phyloP scores from a whole-genome alignment of 176 grass and related monocot species.

The Bromus sterilis region DNA sequence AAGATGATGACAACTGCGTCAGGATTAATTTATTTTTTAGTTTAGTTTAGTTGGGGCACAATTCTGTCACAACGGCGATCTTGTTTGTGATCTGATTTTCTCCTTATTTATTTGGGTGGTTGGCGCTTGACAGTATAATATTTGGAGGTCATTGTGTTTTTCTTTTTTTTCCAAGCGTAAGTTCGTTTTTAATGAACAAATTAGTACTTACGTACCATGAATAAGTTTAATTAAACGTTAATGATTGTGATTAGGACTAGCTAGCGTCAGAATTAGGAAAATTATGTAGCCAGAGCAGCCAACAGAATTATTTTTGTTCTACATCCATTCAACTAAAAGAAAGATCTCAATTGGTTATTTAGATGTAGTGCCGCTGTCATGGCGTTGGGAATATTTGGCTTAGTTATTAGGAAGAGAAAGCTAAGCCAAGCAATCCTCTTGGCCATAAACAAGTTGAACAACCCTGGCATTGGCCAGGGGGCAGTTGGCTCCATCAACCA shows the following conservation, averaged over 20 bases:
- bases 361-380: slow-evolving; percentile 6
- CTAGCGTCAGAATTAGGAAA: too few species aligned
- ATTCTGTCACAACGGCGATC: background rate
- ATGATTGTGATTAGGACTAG: too few species aligned
- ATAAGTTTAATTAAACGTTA: background rate
- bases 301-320: background rate
- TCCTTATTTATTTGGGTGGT: background rate
- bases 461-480: slow-evolving; percentile 1
- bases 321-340: background rate
- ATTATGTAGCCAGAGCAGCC: too few species aligned
- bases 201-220: too few species aligned
- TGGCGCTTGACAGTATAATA: background rate
- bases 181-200: background rate
- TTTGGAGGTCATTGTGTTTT: background rate
- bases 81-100: background rate
- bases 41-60: background rate
- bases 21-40: background rate
- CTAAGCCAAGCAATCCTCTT: background rate
- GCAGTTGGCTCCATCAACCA: slow-evolving; percentile 5
- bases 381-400: slow-evolving; percentile 12
- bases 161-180: background rate
- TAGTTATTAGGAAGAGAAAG: slow-evolving; percentile 15
- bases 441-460: slow-evolving; percentile 2
- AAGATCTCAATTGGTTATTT: background rate
- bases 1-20: background rate